Conservation (phyloP, 805 yeast genomes). For the Saccharomycopsis sp. region DNA sequence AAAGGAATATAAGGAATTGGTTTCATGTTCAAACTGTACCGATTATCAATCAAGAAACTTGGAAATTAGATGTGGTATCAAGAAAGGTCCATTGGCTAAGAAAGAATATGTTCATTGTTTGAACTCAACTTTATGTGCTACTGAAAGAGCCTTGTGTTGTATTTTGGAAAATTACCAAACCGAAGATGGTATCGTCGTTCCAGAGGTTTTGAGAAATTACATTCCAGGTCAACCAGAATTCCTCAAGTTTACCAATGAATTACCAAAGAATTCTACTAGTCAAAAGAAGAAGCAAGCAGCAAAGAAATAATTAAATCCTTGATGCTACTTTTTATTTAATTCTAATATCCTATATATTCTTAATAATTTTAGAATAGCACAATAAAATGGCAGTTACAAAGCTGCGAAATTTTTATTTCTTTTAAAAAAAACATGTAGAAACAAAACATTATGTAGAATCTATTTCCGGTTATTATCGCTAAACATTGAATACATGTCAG, state of each 20-base stretch:
- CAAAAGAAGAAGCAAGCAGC: conserved; percentile 54
- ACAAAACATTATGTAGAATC: no score
- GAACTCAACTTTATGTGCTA: conserved; percentile 95
- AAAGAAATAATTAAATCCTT: conserved; percentile 18
- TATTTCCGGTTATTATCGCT: conserved; percentile 4
- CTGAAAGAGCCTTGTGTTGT: conserved; percentile 98
- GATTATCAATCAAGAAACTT: conserved; percentile 98
- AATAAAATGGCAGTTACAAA: no score
- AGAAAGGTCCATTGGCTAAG: conserved; percentile 88
- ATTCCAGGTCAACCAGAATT: conserved; percentile 99
- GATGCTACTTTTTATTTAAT: no score
- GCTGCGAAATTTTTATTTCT: no score
- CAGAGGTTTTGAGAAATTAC: conserved; percentile 92
- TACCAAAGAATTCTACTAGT: conserved; percentile 91
- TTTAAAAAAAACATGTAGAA: no score
- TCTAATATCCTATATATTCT: not conserved
- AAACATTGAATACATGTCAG: conserved; percentile 35
- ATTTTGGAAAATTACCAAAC: conserved; percentile 96
- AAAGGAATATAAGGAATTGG: conserved; percentile 95
- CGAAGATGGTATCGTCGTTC: conserved; percentile 87
- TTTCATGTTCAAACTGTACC: conserved; percentile 97
- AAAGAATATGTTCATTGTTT: conserved; percentile 98
- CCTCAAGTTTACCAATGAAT: conserved; percentile 80
- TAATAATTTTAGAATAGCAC: no score
- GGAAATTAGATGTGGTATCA: conserved; percentile 98